Evolutionary conservation across 352 stramenopile genomes (phyloP).

Genomic region (Phytophthora sansomeana): DNA sequence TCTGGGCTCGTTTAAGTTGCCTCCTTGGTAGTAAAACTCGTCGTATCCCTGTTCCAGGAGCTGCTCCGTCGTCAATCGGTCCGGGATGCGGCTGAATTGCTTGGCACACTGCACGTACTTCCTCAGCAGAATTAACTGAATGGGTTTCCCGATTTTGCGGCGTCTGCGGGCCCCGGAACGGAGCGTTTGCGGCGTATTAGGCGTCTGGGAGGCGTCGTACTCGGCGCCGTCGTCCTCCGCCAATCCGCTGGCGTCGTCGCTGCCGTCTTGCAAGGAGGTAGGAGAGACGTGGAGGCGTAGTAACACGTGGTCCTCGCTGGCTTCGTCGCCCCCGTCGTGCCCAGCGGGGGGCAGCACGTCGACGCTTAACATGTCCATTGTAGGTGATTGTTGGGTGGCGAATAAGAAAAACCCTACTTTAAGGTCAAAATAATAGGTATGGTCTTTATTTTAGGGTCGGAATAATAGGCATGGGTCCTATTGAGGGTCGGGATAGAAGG

Average conservation of each 20-base stretch:
- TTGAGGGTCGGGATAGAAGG: too few relatives aligned
- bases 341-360: conserved; percentile 29
- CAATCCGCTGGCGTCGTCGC: conserved; percentile 29
- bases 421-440: too few relatives aligned
- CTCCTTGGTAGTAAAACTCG: conserved; percentile 75
- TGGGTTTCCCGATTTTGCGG: conserved; percentile 62
- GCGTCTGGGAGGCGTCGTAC: conserved; percentile 24
- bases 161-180: conserved; percentile 31
- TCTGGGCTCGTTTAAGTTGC: conserved; percentile 61
- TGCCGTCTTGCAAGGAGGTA: conserved; percentile 23
- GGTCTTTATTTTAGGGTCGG: too few relatives aligned
- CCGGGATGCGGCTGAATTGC: conserved; percentile 52
- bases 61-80: conserved; percentile 60
- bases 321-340: conserved; percentile 32
- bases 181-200: conserved; percentile 3
- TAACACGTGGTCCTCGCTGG: conserved; percentile 21
- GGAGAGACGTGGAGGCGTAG: conserved; percentile 28
- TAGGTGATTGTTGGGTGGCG: too few relatives aligned
- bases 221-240: conserved; percentile 25
- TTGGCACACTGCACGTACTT: conserved; percentile 75
- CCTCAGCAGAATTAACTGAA: conserved; percentile 62
- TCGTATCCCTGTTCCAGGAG: conserved; percentile 73
- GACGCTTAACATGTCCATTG: conserved; percentile 37
- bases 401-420: too few relatives aligned
- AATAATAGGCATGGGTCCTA: too few relatives aligned